Evolutionary conservation across 305 asterid genomes (phyloP).

Genomic region (Plantago coronopus): DNA sequence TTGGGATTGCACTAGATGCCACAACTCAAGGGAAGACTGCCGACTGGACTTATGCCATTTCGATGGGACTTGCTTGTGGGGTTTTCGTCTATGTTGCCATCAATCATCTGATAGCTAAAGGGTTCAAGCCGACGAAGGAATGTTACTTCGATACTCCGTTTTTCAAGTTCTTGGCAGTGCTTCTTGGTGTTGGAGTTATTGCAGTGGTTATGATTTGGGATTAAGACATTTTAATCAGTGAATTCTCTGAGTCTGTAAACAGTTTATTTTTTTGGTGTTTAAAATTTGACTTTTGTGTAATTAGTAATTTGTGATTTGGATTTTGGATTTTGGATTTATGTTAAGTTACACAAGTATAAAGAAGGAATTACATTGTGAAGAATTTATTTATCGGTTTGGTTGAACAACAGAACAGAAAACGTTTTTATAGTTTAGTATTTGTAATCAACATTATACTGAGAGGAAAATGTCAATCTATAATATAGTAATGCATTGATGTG

Average conservation of each 20-base stretch:
- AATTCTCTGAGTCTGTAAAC: not conserved
- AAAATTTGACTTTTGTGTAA: not conserved
- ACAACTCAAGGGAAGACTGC: slow-evolving; percentile 61
- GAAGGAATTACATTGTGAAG: too few relatives aligned
- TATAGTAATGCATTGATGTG: too few relatives aligned
- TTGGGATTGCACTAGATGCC: slow-evolving; percentile 85
- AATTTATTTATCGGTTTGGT: too few relatives aligned
- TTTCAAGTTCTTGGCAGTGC: slow-evolving; percentile 73
- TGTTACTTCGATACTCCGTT: slow-evolving; percentile 56
- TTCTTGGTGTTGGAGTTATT: slow-evolving; percentile 66
- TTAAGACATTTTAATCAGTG: slow-evolving; percentile 8
- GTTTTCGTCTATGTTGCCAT: slow-evolving; percentile 80
- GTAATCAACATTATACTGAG: too few relatives aligned
- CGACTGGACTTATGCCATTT: slow-evolving; percentile 77
- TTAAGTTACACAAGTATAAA: not conserved
- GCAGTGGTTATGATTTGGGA: slow-evolving; percentile 95
- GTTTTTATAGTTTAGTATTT: too few relatives aligned
- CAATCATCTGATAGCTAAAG: slow-evolving; percentile 71
- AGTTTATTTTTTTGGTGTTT: slow-evolving; percentile 2
- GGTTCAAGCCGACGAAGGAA: slow-evolving; percentile 51
- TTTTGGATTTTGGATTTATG: not conserved
- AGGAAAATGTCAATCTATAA: too few relatives aligned
- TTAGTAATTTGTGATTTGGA: not conserved
- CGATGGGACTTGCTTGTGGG: slow-evolving; percentile 83
- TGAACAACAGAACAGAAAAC: too few relatives aligned